Evolutionary conservation across 257 asterid species (phyloP), one percentile per base, ranked within the genome.

Genomic region (Nicotiana paniculata): DNA sequence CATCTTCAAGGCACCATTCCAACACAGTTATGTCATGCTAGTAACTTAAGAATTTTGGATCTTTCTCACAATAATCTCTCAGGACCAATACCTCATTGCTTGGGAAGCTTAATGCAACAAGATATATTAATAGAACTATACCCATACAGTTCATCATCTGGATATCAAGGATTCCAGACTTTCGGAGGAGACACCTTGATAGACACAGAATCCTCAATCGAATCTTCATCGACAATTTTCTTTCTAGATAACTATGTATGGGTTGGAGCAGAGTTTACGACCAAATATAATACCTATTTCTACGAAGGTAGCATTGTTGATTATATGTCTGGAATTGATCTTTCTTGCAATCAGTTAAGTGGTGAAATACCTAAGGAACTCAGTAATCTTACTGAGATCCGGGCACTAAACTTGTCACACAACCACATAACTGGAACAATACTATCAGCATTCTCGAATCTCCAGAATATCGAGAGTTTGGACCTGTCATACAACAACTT

Each of bases 401-500:
- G 16, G 0, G 61, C 82, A 1, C 30, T 79, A 26, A 79, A 79
- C 58, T 28, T 78, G 32, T 78, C 82, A 48, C 74, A 59, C 17
- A 78, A 78, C 70, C 39, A 59, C 64, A 21, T 78, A 13, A 4
- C 37, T 17, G 72, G 82, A 59, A 7, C 72, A 11, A 78, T 78
- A n/a, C 82, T 57, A 35, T 32, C 72, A 57, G 4, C 15, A 10
- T 59, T 78, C 16, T 78, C 59, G 0, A 39, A 62, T 0, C 46
- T 57, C 1, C 37, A 32, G 26, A 77, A 32, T 28, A 32, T 77
- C 3, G 82, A 77, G 51, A 77, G 54, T 57, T 9, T 77, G 66
- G 81, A 77, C 5, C 81, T 77, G 5, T 77, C 81, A n/a, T 55
- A 77, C 62, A 46, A 74, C 79, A 24, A 43, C 37, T 6, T 74